A percentile compares a stretch with the other conserved stretches of the same genome.
Evolutionary conservation across 495 filamentous ascomycete species (phyloP).

Genomic region (Cercophora scortea): DNA sequence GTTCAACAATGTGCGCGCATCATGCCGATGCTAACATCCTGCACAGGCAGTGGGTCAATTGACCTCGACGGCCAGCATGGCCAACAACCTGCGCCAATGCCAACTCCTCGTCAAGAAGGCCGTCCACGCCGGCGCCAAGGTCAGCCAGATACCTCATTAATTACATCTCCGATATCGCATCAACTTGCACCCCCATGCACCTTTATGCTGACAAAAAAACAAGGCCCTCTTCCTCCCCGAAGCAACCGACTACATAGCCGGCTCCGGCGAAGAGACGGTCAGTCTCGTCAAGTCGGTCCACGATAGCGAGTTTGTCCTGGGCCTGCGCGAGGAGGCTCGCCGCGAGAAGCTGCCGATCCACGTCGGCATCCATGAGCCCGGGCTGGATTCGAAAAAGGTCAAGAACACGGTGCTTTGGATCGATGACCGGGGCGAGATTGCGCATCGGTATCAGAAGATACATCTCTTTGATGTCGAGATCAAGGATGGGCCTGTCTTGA

Average conservation of each 20-base stretch:
- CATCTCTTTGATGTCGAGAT: slow-evolving; percentile 40
- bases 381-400: slow-evolving; percentile 21
- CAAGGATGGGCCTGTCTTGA: slow-evolving; percentile 17
- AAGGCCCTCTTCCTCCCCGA: slow-evolving; percentile 88
- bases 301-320: slow-evolving; percentile 56
- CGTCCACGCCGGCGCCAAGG: slow-evolving; percentile 67
- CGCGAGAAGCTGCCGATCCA: slow-evolving; percentile 60
- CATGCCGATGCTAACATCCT: not conserved
- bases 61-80: slow-evolving; percentile 72
- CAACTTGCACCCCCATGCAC: too few species aligned
- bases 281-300: slow-evolving; percentile 51
- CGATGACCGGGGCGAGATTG: slow-evolving; percentile 26
- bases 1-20: too few species aligned
- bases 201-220: too few species aligned
- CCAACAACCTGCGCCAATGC: slow-evolving; percentile 72
- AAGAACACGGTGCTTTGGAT: slow-evolving; percentile 44
- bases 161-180: too few species aligned
- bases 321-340: slow-evolving; percentile 59
- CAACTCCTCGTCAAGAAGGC: slow-evolving; percentile 64
- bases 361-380: slow-evolving; percentile 66
- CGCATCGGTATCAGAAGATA: slow-evolving; percentile 48
- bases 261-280: slow-evolving; percentile 55
- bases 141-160: slow-evolving; percentile 16
- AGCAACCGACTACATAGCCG: slow-evolving; percentile 80
- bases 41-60: slow-evolving; percentile 77